Evolutionary conservation across 495 filamentous ascomycete species (phyloP).

Genomic region (Penicillium coffeae): DNA sequence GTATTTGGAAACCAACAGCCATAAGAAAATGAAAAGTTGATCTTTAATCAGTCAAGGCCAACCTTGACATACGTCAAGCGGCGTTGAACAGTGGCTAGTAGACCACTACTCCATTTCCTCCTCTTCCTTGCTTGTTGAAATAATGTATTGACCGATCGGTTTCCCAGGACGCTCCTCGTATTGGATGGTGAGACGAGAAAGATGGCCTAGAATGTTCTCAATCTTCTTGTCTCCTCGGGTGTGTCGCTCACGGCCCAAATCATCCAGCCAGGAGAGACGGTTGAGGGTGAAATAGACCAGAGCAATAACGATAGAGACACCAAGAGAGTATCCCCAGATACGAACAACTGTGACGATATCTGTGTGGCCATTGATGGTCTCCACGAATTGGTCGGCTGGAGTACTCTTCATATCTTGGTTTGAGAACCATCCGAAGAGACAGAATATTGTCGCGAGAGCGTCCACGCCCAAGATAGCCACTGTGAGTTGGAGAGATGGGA

Average conservation of each 20-base stretch:
- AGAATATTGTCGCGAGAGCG: conserved; percentile 63
- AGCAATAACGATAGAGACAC: conserved; percentile 70
- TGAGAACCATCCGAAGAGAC: conserved; percentile 68
- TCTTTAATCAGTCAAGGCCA: background rate
- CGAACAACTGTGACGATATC: conserved; percentile 74
- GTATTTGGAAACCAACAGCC: background rate
- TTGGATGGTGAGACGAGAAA: conserved; percentile 64
- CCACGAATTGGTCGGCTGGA: conserved; percentile 37
- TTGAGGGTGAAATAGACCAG: conserved; percentile 72
- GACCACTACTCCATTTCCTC: conserved; percentile 38
- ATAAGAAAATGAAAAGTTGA: background rate
- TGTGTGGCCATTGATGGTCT: conserved; percentile 59
- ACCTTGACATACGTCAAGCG: conserved; percentile 5
- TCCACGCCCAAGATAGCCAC: conserved; percentile 66
- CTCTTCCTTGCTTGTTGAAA: conserved; percentile 42
- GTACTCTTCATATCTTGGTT: conserved; percentile 43
- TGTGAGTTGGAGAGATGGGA: conserved; percentile 65
- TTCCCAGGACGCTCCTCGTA: conserved; percentile 54
- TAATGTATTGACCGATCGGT: conserved; percentile 33
- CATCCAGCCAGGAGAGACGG: conserved; percentile 60
- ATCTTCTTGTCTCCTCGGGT: conserved; percentile 65
- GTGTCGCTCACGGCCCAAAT: conserved; percentile 68
- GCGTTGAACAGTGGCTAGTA: too few species aligned
- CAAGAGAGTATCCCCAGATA: conserved; percentile 73
- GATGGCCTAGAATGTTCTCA: conserved; percentile 68